Base-by-base conservation (phyloP, 1,139 yeast species). In the Diutina mesorugosa region DNA sequence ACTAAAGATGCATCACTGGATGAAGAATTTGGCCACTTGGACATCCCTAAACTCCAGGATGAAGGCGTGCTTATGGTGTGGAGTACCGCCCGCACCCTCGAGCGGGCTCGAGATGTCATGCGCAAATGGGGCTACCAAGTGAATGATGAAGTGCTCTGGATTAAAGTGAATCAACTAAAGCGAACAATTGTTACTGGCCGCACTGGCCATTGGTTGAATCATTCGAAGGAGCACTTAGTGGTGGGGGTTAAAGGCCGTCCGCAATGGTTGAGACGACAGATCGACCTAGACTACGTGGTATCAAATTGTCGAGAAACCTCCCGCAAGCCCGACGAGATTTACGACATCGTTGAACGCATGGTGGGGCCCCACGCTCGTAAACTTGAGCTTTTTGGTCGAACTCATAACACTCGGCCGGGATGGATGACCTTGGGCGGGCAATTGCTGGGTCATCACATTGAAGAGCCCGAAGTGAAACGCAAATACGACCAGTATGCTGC, bases 131-230 rank as follows among this genome's bases (percentile, higher is more conserved):
- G 97, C 0, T 91, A 91, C 66, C 66, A 68, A 41, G 81, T 86
- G 6, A 72, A 82, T 30, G 93, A 90, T 67, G 97, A 90, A 67
- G 70, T 91, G 62, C 81, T 91, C 26, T 91, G 98, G 98, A 80
- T 90, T 59, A 91, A 91, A 67, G 81, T 95, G 10, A 91, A 91
- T 67, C 97, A 91, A 66, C 72, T 91, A 59, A 83, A 85, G 41
- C 73, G 96, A 60, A 91, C 97, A 0, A 90, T 91, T 56, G 93
- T 95, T 59, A 91, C 98, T 0, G 98, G 98, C 0, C 73, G 97
- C 60, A 91, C 98, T 0, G 98, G 98, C 0, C 98, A 91, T 67
- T 91, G 98, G 98, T 74, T 91, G 55, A 91, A 91, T 66, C 98
- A 91, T 68, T 88, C 97, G 0, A 91, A 91, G 64, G 98, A 91